Evolutionary conservation across 176 grass and related monocot genomes (phyloP).

Genomic region (Carex littledalei): DNA sequence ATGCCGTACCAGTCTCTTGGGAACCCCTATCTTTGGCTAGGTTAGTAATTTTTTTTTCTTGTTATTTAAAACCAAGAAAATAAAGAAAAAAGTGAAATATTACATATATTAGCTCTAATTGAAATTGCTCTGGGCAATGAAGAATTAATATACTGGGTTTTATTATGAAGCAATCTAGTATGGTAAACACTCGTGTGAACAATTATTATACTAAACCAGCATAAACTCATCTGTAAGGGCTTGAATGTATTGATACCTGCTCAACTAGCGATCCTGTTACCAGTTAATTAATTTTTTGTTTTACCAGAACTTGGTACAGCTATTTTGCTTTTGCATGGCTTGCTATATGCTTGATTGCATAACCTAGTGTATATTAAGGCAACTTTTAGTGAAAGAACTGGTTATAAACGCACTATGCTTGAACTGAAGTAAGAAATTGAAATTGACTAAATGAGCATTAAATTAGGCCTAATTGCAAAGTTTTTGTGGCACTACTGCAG

Average conservation of each 20-base stretch:
- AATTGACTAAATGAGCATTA: not conserved
- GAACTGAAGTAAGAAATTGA: not conserved
- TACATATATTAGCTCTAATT: not conserved
- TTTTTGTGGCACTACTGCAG: not conserved
- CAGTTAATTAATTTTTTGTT: not conserved
- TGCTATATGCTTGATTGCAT: not conserved
- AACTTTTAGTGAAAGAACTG: not conserved
- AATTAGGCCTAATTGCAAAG: not conserved
- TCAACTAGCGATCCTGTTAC: not conserved
- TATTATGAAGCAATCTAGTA: not conserved
- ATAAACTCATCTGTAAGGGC: not conserved
- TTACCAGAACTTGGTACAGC: not conserved
- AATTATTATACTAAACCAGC: not conserved
- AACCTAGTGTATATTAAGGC: not conserved
- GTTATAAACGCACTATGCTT: not conserved
- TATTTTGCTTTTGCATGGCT: not conserved
- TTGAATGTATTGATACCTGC: not conserved
- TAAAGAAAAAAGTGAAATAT: not conserved
- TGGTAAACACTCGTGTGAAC: not conserved
- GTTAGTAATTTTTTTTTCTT: slow-evolving; percentile 22
- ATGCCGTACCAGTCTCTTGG: slow-evolving; percentile 44
- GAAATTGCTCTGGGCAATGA: not conserved
- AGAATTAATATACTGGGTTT: not conserved
- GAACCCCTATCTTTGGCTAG: slow-evolving; percentile 52
- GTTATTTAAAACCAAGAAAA: not conserved